These are phyloP conservation scores for Candida vartiovaarae DNA, from an alignment of 805 yeast species.

Conservation along the genomic window DNA sequence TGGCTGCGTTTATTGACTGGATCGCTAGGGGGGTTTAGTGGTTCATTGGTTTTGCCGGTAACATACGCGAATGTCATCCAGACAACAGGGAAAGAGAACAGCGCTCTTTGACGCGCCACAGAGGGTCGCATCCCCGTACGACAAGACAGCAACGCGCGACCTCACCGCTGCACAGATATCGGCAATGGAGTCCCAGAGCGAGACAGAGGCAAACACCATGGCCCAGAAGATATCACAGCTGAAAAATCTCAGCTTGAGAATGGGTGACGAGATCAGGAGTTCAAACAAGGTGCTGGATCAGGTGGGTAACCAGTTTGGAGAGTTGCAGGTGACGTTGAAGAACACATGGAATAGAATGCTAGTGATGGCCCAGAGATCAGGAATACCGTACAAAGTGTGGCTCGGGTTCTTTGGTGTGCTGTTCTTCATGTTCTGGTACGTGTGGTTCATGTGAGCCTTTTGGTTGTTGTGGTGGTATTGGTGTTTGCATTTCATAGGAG, in stretches of 20 bases:
- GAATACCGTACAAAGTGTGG: conserved; percentile 63
- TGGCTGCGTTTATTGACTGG: not conserved
- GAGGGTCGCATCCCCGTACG: conserved; percentile 38
- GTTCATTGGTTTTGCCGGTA: too few relatives aligned
- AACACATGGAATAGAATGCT: conserved; percentile 51
- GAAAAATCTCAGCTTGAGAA: conserved; percentile 46
- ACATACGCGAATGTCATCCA: not conserved
- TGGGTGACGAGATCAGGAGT: conserved; percentile 60
- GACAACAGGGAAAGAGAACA: conserved; percentile 10
- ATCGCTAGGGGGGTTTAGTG: too few relatives aligned
- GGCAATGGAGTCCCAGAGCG: conserved; percentile 60
- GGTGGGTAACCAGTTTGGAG: conserved; percentile 39
- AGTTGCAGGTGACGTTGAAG: conserved; percentile 39
- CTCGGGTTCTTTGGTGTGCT: conserved; percentile 40
- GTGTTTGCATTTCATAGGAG: too few relatives aligned
- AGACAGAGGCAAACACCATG: conserved; percentile 49
- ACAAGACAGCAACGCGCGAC: conserved; percentile 27
- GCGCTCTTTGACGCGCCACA: conserved; percentile 21
- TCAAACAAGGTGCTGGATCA: conserved; percentile 39
- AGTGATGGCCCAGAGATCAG: conserved; percentile 55
- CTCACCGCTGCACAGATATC: conserved; percentile 48
- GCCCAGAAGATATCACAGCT: conserved; percentile 45
- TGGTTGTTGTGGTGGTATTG: too few relatives aligned
- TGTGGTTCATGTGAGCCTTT: conserved; percentile 29
- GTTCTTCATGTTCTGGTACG: conserved; percentile 43